A percentile compares a stretch with the other conserved stretches of the same genome.
These are phyloP conservation scores for Clarireedia homoeocarpa DNA, from an alignment of 2,329 filamentous ascomycete genomes.

Conservation along the genomic window DNA sequence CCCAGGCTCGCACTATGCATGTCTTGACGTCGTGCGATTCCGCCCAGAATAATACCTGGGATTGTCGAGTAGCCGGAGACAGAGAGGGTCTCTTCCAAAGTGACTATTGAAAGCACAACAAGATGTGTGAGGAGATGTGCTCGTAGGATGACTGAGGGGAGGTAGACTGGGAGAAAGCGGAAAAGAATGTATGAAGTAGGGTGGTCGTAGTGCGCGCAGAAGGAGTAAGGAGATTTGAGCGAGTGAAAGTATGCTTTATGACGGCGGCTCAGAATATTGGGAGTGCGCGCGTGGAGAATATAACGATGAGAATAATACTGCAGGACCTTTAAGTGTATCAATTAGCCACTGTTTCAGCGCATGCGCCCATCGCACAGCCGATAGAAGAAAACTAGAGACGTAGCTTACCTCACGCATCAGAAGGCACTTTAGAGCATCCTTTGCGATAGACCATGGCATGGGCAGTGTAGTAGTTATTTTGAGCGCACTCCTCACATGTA, in stretches of 20 bases:
- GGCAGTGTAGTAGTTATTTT: constrained; percentile 52
- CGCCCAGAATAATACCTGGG: constrained; percentile 43
- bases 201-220: constrained; percentile 61
- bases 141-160: constrained; percentile 56
- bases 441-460: constrained; percentile 52
- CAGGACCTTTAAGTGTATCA: constrained; percentile 38
- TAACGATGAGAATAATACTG: constrained; percentile 70
- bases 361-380: too few relatives aligned
- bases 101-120: constrained; percentile 53
- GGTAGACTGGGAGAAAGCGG: constrained; percentile 56
- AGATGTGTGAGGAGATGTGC: constrained; percentile 69
- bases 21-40: constrained; percentile 43
- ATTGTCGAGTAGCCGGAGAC: constrained; percentile 59
- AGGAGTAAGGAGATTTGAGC: constrained; percentile 49
- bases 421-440: constrained; percentile 45
- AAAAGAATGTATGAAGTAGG: constrained; percentile 55
- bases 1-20: constrained; percentile 50
- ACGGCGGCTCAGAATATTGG: constrained; percentile 33
- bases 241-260: constrained; percentile 44
- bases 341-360: background rate
- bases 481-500: constrained; percentile 46
- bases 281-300: constrained; percentile 50
- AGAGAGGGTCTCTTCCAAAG: constrained; percentile 57
- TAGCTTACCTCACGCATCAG: constrained; percentile 46
- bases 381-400: background rate